Percentiles rank a stretch among this genome's conserved stretches.
phyloP scores from a whole-genome alignment of 768 basidiomycete species.

The Hysterangium stoloniferum region DNA sequence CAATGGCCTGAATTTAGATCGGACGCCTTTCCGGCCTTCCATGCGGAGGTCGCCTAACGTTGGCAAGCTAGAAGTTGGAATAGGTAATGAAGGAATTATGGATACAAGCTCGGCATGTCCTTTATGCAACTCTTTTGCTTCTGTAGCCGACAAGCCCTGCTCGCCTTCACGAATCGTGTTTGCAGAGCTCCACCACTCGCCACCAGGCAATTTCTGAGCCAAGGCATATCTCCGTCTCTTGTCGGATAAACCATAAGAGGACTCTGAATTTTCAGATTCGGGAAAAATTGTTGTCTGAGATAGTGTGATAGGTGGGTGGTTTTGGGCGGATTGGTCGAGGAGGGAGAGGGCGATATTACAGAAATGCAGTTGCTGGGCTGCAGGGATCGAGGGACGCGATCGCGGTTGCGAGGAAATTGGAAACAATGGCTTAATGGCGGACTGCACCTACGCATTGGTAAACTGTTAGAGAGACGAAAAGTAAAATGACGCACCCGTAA shows the following conservation, averaged over 20 bases:
- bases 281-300: conserved; percentile 15
- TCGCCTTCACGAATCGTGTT: conserved; percentile 23
- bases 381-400: conserved; percentile 52
- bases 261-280: conserved; percentile 24
- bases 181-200: conserved; percentile 74
- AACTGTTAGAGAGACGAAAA: not conserved
- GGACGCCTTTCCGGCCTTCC: conserved; percentile 28
- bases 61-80: conserved; percentile 23
- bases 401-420: conserved; percentile 64
- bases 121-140: conserved; percentile 45
- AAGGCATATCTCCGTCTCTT: conserved; percentile 58
- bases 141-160: conserved; percentile 24
- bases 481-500: conserved; percentile 41
- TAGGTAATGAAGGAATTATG: conserved; percentile 56
- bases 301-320: conserved; percentile 30
- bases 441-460: conserved; percentile 25
- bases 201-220: conserved; percentile 68
- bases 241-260: conserved; percentile 17
- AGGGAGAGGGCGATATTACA: conserved; percentile 66
- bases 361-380: conserved; percentile 64
- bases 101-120: conserved; percentile 72
- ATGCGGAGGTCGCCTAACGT: conserved; percentile 41
- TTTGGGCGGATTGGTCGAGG: conserved; percentile 56
- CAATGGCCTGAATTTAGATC: conserved; percentile 35
- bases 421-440: conserved; percentile 58